Percentiles rank a stretch among this genome's conserved stretches.
Evolutionary conservation across 306 rosid species (phyloP).

Genomic region (Vicia sativa): DNA sequence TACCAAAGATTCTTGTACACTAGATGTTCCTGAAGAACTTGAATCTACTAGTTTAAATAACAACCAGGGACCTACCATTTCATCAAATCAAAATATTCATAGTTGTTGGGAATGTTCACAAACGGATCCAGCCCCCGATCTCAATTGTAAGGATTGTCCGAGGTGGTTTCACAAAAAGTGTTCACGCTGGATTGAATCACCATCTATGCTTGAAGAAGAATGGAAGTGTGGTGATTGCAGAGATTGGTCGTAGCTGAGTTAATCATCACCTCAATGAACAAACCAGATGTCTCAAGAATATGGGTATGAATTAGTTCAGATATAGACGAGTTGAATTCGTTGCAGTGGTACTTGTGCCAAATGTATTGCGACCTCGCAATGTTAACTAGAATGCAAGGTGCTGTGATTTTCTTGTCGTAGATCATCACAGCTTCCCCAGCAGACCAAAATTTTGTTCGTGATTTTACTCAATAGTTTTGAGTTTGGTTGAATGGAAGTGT

Average conservation of each 20-base stretch:
- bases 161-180: conserved; percentile 37
- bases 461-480: conserved; percentile 12
- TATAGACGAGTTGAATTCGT: background rate
- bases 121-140: conserved; percentile 35
- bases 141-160: conserved; percentile 31
- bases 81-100: conserved; percentile 7
- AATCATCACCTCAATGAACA: background rate
- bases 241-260: conserved; percentile 33
- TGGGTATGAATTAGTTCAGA: conserved; percentile 20
- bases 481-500: conserved; percentile 36
- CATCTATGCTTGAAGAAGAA: conserved; percentile 14
- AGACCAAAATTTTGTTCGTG: conserved; percentile 9
- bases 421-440: background rate
- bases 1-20: conserved; percentile 15
- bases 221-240: conserved; percentile 44
- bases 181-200: conserved; percentile 42
- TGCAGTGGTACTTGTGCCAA: background rate
- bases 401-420: background rate
- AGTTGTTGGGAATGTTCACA: conserved; percentile 30
- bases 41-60: conserved; percentile 5
- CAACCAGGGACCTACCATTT: conserved; percentile 20
- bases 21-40: conserved; percentile 18
- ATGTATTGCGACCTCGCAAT: background rate
- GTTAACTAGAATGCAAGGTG: conserved; percentile 4
- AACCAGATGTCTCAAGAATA: background rate